phyloP scores from a whole-genome alignment of 257 asterid genomes.

The Orobanche coerulescens region DNA sequence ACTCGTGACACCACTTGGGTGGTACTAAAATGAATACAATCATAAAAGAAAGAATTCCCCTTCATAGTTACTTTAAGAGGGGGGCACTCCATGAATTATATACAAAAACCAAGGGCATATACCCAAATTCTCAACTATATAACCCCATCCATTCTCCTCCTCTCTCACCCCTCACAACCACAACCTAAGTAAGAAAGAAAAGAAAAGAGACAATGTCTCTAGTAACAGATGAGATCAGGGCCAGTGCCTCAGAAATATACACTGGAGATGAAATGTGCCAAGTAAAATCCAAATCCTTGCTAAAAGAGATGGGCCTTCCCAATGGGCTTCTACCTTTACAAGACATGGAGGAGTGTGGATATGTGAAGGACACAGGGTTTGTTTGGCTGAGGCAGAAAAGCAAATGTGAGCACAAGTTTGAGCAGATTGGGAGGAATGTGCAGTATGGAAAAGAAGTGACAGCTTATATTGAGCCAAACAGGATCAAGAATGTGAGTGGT shows the following conservation, averaged over 20 bases:
- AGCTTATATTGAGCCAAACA: slow-evolving; percentile 40
- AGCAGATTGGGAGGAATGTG: slow-evolving; percentile 35
- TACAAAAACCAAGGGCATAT: slow-evolving; percentile 19
- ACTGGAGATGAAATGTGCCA: slow-evolving; percentile 46
- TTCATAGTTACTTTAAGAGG: no score
- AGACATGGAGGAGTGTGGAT: slow-evolving; percentile 51
- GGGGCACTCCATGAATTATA: background rate
- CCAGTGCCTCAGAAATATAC: slow-evolving; percentile 48
- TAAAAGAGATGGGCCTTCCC: slow-evolving; percentile 45
- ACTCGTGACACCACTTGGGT: no score
- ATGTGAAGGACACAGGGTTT: slow-evolving; percentile 50
- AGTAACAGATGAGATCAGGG: slow-evolving; percentile 47
- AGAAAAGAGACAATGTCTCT: slow-evolving; percentile 18
- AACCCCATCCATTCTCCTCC: background rate
- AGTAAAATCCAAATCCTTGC: slow-evolving; percentile 41
- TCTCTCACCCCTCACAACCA: background rate
- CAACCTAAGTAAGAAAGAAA: background rate
- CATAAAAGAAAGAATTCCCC: background rate
- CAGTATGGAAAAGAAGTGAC: slow-evolving; percentile 53
- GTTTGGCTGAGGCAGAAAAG: slow-evolving; percentile 63
- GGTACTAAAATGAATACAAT: background rate
- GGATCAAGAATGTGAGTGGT: slow-evolving; percentile 49
- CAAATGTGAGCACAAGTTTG: slow-evolving; percentile 44
- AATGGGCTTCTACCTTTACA: slow-evolving; percentile 59
- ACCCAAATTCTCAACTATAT: slow-evolving; percentile 22